Base-by-base conservation (phyloP, 345 rosid species). In the Syzygium aromaticum region DNA sequence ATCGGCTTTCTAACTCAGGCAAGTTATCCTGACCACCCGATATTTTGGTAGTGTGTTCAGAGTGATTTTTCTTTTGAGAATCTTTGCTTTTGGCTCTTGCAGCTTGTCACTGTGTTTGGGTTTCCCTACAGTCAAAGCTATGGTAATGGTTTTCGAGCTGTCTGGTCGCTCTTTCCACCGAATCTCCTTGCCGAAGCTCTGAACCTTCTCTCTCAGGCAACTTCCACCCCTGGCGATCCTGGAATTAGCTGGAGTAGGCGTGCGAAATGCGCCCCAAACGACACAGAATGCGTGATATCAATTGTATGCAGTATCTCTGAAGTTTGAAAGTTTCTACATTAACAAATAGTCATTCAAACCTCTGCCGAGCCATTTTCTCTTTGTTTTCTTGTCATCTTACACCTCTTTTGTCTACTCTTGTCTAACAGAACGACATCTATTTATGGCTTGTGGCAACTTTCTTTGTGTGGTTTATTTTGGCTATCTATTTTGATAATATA, bases 111-210 rank as follows among this genome's bases (percentile, higher is more conserved):
- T 25, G 12, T 83, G 51, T 85, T 5, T 82, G 98, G 98, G 73
- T 95, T 95, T 89, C 98, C 98, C 52, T 97, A 95, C 80, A 89
- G 86, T 46, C 16, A 73, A 0, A 63, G 10, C 10, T 88, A 77
- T 51, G 86, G 94, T 85, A 54, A 22, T 30, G 61, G 86, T 14
- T 56, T 90, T 54, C 91, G 92, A 87, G 49, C 52, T 86, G 49
- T 96, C 91, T 97, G 99, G 99, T 96, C 99, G 27, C 84, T 97
- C 38, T 97, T 94, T 92, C 98, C 98, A 11, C 99, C 98, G 8
- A 96, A 95, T 95, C 96, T 95, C 89, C 95, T 97, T 53, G 96
- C 98, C 19, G 77, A 92, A 87, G 93, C 94, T 84, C 90, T 97
- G 86, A 85, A 86, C 17, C 85, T 92, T 73, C 98, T 97, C 84